Base-by-base conservation (phyloP, 768 basidiomycete genomes). In the Gloeophyllum trabeum region DNA sequence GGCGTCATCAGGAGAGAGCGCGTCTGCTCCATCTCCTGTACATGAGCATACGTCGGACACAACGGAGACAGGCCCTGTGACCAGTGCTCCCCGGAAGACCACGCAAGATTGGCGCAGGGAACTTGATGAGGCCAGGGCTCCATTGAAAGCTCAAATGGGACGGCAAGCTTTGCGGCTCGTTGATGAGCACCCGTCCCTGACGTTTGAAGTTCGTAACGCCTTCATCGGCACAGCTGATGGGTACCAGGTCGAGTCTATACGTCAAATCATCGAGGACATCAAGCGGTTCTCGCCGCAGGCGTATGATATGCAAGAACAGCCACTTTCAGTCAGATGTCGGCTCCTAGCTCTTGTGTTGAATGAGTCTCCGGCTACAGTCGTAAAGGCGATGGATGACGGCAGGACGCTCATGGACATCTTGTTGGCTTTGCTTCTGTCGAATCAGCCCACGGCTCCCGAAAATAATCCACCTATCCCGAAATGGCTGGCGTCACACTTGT, bases 401-500 rank as follows among this genome's bases (percentile, higher is more conserved):
- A 68, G 69, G 43, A 63, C 60, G 3, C 62, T 89, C 44, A 76
- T 89, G 74, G 78, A 81, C 38, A 67, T 70, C 44, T 63, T 90
- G 19, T 60, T 90, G 16, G 77, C 76, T 2, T 58, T 89, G 12
- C 64, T 90, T 23, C 63, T 77, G 18, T 78, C 83, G 7, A 70
- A 69, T 51, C 68, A 69, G 13, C 55, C 61, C 25, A 71, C 67
- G 43, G 61, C 63, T 35, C 72, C 75, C 42, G 63, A 67, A 2
- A 71, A 71, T n/a, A 73, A 75, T 40, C 68, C 74, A 3, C 57
- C 54, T 16, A 63, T 74, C 23, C 91, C 94, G 6, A 79, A 75
- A 53, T 99, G 96, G 96, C 71, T 94, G 4, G 79, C 91, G 1
- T 73, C 87, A 2, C 79, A 84, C 51, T 67, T 98, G 10, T 73